These are phyloP conservation scores for Plasmodium malariae DNA, from an alignment of 169 alveolate genomes.

Conservation along the genomic window DNA sequence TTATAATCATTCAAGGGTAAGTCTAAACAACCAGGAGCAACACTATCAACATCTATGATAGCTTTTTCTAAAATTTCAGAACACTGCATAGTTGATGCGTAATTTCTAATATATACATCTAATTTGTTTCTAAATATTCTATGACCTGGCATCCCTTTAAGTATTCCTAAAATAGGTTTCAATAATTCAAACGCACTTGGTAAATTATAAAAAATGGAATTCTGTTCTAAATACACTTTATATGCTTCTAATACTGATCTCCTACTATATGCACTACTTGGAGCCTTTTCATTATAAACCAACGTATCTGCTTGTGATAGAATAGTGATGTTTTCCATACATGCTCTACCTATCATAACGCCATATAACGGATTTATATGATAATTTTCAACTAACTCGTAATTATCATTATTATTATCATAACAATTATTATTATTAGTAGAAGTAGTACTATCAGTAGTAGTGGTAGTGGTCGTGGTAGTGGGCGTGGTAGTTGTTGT, in stretches of 20 bases:
- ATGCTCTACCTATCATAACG: conserved; percentile 90
- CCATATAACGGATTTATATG: conserved; percentile 80
- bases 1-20: conserved; percentile 23
- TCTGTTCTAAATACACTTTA: conserved; percentile 41
- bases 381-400: conserved; percentile 48
- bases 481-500: too few species aligned
- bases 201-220: conserved; percentile 45
- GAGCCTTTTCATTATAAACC: conserved; percentile 79
- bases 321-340: conserved; percentile 88
- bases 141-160: conserved; percentile 87
- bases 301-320: conserved; percentile 83
- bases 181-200: conserved; percentile 82
- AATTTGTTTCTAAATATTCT: conserved; percentile 79
- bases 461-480: too few species aligned
- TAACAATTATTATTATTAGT: too few species aligned
- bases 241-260: conserved; percentile 83
- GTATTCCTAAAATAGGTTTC: conserved; percentile 87
- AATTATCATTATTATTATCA: conserved; percentile 47
- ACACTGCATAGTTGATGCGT: conserved; percentile 42
- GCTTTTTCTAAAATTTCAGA: conserved; percentile 63
- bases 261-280: conserved; percentile 79
- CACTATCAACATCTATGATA: conserved; percentile 38
- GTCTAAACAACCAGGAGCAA: conserved; percentile 68
- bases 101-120: conserved; percentile 56
- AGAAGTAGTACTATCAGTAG: too few species aligned